Conservation (phyloP, 805 yeast species). For the Candida boidinii region DNA sequence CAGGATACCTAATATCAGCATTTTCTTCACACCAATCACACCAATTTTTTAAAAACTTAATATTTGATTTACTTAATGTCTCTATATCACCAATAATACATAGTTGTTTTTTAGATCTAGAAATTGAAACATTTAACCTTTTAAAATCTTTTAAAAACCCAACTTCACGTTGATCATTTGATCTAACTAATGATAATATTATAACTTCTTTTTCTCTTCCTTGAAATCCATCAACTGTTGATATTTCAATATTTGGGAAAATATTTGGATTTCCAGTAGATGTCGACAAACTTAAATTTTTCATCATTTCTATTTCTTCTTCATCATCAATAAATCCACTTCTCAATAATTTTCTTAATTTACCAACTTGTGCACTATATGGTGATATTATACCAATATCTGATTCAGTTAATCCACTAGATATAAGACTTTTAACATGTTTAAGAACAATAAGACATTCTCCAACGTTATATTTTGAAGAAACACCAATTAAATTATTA, state of each 20-base stretch:
- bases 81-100: conserved; percentile 86
- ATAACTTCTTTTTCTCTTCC: conserved; percentile 92
- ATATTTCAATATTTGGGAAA: conserved; percentile 53
- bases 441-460: conserved; percentile 56
- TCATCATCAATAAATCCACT: conserved; percentile 13
- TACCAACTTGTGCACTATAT: conserved; percentile 76
- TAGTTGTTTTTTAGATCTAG: conserved; percentile 79
- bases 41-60: conserved; percentile 55
- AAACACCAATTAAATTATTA: conserved; percentile 16
- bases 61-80: conserved; percentile 38
- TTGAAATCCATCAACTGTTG: conserved; percentile 95
- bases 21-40: conserved; percentile 58
- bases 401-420: conserved; percentile 40
- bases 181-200: conserved; percentile 71
- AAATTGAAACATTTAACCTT: conserved; percentile 88
- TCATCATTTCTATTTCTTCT: not conserved
- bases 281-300: too few species aligned
- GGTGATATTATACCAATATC: conserved; percentile 87
- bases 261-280: not conserved
- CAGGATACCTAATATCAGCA: conserved; percentile 63
- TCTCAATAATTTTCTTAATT: conserved; percentile 40
- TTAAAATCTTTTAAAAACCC: conserved; percentile 78
- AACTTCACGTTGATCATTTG: conserved; percentile 60
- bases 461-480: conserved; percentile 69
- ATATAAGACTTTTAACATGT: conserved; percentile 46